Evolutionary conservation across 2,329 filamentous ascomycete genomes (phyloP).

Genomic region (Ascochyta viciae-villosae): DNA sequence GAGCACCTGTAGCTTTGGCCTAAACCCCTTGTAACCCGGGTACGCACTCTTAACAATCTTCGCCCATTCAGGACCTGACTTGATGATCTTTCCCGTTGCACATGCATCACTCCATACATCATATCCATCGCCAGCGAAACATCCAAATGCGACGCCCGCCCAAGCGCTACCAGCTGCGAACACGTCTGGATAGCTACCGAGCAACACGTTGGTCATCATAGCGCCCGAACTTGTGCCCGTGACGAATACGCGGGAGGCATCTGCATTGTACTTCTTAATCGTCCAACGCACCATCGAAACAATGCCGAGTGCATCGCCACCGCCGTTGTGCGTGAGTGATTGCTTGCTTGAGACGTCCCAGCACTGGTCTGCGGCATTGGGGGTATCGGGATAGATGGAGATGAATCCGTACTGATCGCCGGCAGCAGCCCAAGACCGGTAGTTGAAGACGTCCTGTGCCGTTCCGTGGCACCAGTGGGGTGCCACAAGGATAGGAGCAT

Average conservation of each 20-base stretch:
- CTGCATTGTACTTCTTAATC: constrained; percentile 37
- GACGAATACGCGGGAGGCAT: constrained; percentile 42
- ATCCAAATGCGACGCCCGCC: constrained; percentile 47
- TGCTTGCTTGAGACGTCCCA: constrained; percentile 46
- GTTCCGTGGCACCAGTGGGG: constrained; percentile 47
- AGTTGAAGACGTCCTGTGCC: constrained; percentile 38
- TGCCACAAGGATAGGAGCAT: constrained; percentile 41
- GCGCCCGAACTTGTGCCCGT: constrained; percentile 45
- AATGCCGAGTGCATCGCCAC: constrained; percentile 44
- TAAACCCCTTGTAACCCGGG: constrained; percentile 38
- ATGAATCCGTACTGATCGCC: constrained; percentile 46
- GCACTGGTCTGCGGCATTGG: constrained; percentile 41
- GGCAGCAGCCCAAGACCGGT: constrained; percentile 37
- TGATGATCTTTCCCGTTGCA: constrained; percentile 41
- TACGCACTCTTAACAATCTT: constrained; percentile 38
- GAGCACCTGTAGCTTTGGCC: constrained; percentile 43
- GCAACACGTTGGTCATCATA: constrained; percentile 47
- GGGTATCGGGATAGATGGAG: constrained; percentile 42
- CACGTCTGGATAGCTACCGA: constrained; percentile 45
- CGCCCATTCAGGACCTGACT: constrained; percentile 41
- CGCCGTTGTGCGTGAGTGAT: constrained; percentile 42
- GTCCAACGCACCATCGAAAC: constrained; percentile 43
- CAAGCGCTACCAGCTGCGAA: constrained; percentile 45
- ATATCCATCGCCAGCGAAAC: constrained; percentile 42
- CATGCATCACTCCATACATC: constrained; percentile 43